Evolutionary conservation across 306 rosid genomes (phyloP).

Genomic region (Carpinus viminea): DNA sequence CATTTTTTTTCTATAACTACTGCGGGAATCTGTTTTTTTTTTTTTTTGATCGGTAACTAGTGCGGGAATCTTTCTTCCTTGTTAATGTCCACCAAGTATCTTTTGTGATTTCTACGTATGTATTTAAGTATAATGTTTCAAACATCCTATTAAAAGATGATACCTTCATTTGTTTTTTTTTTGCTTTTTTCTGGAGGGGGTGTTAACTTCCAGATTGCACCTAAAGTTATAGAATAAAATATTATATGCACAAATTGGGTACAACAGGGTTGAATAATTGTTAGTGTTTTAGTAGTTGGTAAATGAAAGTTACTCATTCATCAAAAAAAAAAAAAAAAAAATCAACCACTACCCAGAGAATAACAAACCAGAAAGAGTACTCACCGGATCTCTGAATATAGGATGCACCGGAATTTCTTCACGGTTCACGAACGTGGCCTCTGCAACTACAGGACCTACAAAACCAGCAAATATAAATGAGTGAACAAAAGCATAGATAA

Average conservation of each 20-base stretch:
- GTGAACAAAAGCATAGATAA: neutral
- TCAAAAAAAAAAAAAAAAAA: no score
- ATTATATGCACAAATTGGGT: neutral
- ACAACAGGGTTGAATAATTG: neutral
- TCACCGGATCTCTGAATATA: conserved; percentile 90
- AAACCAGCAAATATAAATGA: conserved; percentile 25
- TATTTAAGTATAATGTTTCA: no score
- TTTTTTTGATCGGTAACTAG: no score
- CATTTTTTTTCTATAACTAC: neutral
- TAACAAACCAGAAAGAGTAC: conserved; percentile 24
- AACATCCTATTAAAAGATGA: no score
- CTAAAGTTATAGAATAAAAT: neutral
- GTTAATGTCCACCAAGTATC: neutral
- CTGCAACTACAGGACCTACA: conserved; percentile 94
- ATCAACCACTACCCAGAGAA: neutral
- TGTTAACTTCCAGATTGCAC: no score
- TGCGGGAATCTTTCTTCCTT: neutral
- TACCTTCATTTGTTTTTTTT: no score
- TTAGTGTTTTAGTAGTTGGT: no score
- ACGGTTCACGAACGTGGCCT: conserved; percentile 90
- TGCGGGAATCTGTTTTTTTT: neutral
- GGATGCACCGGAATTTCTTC: conserved; percentile 97
- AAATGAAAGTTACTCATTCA: no score
- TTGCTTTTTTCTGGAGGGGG: no score
- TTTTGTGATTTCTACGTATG: no score